phyloP scores from a whole-genome alignment of 2,329 filamentous ascomycete genomes.

The Gnomoniopsis sp. region DNA sequence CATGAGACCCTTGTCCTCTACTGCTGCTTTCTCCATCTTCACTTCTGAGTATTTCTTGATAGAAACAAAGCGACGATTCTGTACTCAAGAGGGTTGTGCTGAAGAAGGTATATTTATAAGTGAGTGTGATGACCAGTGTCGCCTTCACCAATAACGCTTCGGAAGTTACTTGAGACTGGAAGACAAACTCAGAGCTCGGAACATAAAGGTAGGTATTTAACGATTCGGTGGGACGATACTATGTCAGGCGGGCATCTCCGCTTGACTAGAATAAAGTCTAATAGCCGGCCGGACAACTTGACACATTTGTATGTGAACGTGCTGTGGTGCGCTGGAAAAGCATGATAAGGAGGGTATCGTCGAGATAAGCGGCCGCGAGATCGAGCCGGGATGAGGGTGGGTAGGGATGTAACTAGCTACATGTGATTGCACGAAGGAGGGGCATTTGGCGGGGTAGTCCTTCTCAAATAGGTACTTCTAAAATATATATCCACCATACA shows the following conservation, averaged over 20 bases:
- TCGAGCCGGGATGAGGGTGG: not conserved
- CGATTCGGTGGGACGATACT: not conserved
- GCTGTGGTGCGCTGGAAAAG: not conserved
- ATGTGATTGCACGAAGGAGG: not conserved
- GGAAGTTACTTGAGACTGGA: not conserved
- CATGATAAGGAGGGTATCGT: not conserved
- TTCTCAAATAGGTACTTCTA: not conserved
- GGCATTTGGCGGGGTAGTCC: not conserved
- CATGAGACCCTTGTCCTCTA: constrained; percentile 27
- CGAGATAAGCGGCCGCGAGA: not conserved
- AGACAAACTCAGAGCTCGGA: not conserved
- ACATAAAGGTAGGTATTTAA: not conserved
- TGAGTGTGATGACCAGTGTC: not conserved
- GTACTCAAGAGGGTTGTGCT: not conserved
- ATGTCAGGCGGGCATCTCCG: not conserved
- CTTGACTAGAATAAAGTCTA: not conserved
- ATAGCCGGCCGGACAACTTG: not conserved
- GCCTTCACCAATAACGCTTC: not conserved
- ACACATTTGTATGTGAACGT: not conserved
- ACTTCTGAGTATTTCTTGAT: not conserved
- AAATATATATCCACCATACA: not conserved
- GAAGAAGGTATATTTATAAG: not conserved
- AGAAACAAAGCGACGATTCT: not conserved
- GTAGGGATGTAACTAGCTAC: no score
- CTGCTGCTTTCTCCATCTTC: constrained; percentile 32